Evolutionary conservation across 768 basidiomycete species (phyloP), one percentile per base, ranked within the genome.

Genomic region (Xerocomus spinulosus): DNA sequence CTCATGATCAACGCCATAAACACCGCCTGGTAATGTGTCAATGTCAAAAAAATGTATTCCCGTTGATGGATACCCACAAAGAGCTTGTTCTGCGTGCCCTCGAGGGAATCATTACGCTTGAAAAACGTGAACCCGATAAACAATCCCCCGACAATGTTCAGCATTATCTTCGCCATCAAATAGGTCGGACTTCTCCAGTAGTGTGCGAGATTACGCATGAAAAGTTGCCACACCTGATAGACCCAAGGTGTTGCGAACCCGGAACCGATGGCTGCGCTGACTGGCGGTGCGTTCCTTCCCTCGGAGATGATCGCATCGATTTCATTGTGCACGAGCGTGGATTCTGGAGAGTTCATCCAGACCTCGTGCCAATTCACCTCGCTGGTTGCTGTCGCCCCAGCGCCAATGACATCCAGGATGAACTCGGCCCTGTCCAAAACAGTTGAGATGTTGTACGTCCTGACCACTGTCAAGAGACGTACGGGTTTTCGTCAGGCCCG

Each of bases 321-420:
- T 36, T 78, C 72, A 0, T 56, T 48, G 38, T 70, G 60, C 4
- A 73, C 37, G 0, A 51, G 54, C n/a, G 39, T 50, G 1, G 70
- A 58, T 55, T 85, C 79, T 0, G 70, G 66, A 0, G 81, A 78
- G 5, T 73, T 60, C 17, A 62, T 57, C 85, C 85, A 90, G n/a
- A 76, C 61, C 6, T 75, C 66, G 41, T 77, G 73, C 86, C 87
- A 90, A 49, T 87, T 74, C 21, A 64, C 65, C 13, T 55, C 53
- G 45, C 73, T 80, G 14, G 73, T 70, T 1, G 81, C 78, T 2
- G 83, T 81, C 2, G 80, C 80, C 3, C 86, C 86, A 24, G 87
- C 85, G 15, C 86, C 87, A 48, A 87, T 87, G 37, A 80, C 83
- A 23, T 83, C 81, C 17, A 88, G 74, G 72, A 82, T 81, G 50